These are phyloP conservation scores for Gracilariopsis chorda DNA, from an alignment of 23 red algal genomes.

Conservation along the genomic window DNA sequence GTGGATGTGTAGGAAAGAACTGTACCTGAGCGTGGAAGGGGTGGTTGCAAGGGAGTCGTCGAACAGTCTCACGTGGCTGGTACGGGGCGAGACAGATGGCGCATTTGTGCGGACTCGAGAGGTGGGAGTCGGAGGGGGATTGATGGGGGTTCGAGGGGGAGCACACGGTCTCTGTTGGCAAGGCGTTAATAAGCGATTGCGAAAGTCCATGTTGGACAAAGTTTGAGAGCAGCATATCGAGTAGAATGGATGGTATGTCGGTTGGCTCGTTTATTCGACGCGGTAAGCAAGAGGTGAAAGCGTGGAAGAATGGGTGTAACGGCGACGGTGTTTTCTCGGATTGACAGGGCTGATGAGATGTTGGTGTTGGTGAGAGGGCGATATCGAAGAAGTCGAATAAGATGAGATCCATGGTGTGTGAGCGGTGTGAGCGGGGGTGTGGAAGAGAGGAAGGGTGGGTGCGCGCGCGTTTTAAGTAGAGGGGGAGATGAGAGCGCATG, in stretches of 20 bases:
- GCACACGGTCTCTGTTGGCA: slow-evolving; percentile 16
- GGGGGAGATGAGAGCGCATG: too few species aligned
- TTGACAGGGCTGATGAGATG: not conserved
- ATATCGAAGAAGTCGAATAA: not conserved
- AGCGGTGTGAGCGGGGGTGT: too few species aligned
- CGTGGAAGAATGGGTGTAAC: not conserved
- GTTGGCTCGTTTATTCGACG: slow-evolving; percentile 55
- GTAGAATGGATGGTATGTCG: not conserved
- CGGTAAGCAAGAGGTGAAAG: slow-evolving; percentile 2
- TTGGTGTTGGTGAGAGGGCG: not conserved
- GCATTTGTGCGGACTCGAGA: not conserved
- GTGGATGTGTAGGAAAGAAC: not conserved
- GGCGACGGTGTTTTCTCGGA: too few species aligned
- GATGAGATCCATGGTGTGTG: not conserved
- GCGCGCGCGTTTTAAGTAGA: too few species aligned
- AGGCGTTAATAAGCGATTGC: slow-evolving; percentile 19
- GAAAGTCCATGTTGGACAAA: slow-evolving; percentile 26
- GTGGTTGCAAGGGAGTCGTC: slow-evolving; percentile 24
- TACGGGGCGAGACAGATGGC: slow-evolving; percentile 41
- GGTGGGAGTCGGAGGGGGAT: not conserved
- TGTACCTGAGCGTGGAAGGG: slow-evolving; percentile 48
- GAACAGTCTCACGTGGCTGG: not conserved
- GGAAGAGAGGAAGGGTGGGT: too few species aligned
- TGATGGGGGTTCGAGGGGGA: not conserved
- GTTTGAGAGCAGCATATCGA: slow-evolving; percentile 43